These are phyloP conservation scores for Santalum album DNA, from an alignment of 164 flowering plant species.

Conservation along the genomic window DNA sequence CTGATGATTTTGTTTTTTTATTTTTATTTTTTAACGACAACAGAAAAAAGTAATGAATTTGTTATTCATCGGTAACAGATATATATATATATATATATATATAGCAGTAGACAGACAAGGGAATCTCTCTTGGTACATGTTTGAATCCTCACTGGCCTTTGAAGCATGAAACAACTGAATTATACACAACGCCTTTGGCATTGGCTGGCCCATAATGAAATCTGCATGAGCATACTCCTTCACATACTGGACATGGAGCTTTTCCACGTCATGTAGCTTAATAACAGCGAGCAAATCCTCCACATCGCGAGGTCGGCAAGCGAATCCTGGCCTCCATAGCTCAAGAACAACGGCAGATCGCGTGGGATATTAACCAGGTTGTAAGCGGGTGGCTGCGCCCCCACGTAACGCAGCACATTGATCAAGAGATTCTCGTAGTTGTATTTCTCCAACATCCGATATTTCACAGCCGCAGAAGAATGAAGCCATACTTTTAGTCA, in stretches of 20 bases:
- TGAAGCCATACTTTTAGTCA: neutral
- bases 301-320: constrained; percentile 53
- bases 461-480: constrained; percentile 38
- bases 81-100: no score
- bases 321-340: constrained; percentile 65
- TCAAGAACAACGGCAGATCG: constrained; percentile 50
- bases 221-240: constrained; percentile 61
- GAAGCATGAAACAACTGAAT: constrained; percentile 40
- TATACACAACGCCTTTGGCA: constrained; percentile 53
- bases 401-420: constrained; percentile 47
- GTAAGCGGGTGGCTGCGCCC: constrained; percentile 40
- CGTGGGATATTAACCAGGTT: constrained; percentile 54
- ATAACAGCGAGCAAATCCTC: constrained; percentile 32
- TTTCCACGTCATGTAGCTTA: constrained; percentile 54
- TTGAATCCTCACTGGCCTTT: neutral
- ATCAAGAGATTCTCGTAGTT: constrained; percentile 27
- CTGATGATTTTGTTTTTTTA: no score
- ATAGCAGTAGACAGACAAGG: no score
- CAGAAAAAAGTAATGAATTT: no score
- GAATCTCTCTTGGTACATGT: no score
- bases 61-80: no score
- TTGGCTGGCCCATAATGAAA: constrained; percentile 54
- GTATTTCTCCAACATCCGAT: constrained; percentile 39
- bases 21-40: no score
- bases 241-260: constrained; percentile 42